Conservation (phyloP, 148 eudicot genomes). For the Heliamphora exappendiculata region DNA sequence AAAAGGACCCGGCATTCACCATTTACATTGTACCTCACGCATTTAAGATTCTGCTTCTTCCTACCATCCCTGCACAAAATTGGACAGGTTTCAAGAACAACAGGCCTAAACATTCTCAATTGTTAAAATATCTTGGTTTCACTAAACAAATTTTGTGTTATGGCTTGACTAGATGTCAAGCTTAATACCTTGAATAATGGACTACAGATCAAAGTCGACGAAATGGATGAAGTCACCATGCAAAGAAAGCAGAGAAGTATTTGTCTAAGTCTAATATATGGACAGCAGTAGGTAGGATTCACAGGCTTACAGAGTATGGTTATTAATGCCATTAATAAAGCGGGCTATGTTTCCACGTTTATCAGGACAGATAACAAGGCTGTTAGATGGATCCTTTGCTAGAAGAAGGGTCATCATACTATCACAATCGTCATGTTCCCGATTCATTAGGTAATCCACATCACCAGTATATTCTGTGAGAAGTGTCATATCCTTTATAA, state of each 20-base stretch:
- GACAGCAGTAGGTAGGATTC: constrained; percentile 2
- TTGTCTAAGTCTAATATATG: constrained; percentile 1
- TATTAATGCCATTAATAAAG: constrained; percentile 89
- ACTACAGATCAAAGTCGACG: background rate
- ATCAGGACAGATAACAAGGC: constrained; percentile 87
- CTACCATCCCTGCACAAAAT: constrained; percentile 61
- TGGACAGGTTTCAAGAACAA: constrained; percentile 16
- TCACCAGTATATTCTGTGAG: constrained; percentile 80
- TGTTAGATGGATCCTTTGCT: constrained; percentile 50
- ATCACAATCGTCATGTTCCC: constrained; percentile 83
- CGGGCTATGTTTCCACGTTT: constrained; percentile 90
- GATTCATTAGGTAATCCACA: constrained; percentile 77
- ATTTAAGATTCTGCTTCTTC: constrained; percentile 79
- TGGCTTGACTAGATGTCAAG: background rate
- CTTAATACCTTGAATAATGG: background rate
- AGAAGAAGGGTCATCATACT: constrained; percentile 93
- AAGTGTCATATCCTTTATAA: constrained; percentile 76
- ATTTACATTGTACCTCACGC: constrained; percentile 71
- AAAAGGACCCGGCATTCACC: constrained; percentile 79
- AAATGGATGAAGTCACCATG: background rate
- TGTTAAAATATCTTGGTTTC: background rate
- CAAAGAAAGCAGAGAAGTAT: background rate
- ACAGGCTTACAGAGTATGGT: constrained; percentile 61
- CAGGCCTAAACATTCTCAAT: background rate
- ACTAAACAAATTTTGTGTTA: background rate